Percentiles rank a stretch among this genome's conserved stretches.
Evolutionary conservation across 495 filamentous ascomycete genomes (phyloP).

Genomic region (Astrothelium macrocarpum): DNA sequence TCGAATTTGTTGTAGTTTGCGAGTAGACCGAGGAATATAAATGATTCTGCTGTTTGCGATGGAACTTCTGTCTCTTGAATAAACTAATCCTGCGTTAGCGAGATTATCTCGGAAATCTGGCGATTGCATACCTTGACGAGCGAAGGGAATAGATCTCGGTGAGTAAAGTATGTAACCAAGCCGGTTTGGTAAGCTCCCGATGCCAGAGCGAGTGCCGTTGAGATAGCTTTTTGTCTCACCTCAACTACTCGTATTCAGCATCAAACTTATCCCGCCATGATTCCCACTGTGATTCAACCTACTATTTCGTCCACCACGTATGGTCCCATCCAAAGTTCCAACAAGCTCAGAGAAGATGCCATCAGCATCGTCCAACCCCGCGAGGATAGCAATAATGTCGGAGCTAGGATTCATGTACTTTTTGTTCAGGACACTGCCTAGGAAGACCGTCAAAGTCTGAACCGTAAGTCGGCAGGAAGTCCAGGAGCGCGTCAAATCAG

Average conservation of each 20-base stretch:
- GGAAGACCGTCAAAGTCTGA: constrained; percentile 84
- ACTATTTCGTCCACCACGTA: constrained; percentile 68
- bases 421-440: constrained; percentile 70
- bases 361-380: constrained; percentile 82
- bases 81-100: constrained; percentile 44
- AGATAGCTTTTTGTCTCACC: constrained; percentile 67
- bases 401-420: constrained; percentile 93
- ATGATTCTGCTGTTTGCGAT: constrained; percentile 57
- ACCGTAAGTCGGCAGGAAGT: constrained; percentile 32
- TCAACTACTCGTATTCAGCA: constrained; percentile 42
- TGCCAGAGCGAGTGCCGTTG: constrained; percentile 72
- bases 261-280: neutral
- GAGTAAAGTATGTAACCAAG: constrained; percentile 87
- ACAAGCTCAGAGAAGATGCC: constrained; percentile 82
- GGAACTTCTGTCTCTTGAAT: constrained; percentile 69
- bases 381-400: constrained; percentile 82
- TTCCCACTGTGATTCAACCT: constrained; percentile 36
- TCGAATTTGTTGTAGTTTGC: constrained; percentile 99
- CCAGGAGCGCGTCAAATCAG: neutral
- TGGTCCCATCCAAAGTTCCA: constrained; percentile 63
- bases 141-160: constrained; percentile 86
- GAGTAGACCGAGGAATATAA: constrained; percentile 76
- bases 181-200: constrained; percentile 91
- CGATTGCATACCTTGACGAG: constrained; percentile 70
- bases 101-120: neutral